phyloP scores from a whole-genome alignment of 1,284 basidiomycete genomes.

The Cryptococcus jaspeensis region DNA sequence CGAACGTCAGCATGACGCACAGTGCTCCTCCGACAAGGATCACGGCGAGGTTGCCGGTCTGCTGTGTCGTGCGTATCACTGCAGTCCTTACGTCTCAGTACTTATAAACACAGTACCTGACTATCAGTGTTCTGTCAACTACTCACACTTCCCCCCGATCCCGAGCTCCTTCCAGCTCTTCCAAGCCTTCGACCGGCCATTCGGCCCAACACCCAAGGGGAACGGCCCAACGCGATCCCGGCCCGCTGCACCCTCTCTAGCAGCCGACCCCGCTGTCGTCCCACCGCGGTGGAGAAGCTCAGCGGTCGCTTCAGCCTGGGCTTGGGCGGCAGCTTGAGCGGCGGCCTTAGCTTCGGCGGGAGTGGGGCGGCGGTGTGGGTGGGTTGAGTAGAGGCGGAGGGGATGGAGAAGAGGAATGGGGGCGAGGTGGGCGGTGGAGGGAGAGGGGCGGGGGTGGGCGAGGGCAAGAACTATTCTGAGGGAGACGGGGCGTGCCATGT shows the following conservation, averaged over 20 bases:
- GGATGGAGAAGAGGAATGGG: not conserved
- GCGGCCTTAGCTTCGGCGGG: not conserved
- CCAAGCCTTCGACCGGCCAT: conserved; percentile 55
- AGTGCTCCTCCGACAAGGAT: conserved; percentile 79
- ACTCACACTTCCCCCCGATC: conserved; percentile 75
- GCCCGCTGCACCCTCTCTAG: conserved; percentile 10
- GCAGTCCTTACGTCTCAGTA: not conserved
- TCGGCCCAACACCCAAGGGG: conserved; percentile 66
- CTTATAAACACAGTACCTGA: no score
- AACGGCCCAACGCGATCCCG: conserved; percentile 69
- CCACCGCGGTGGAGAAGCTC: conserved; percentile 32
- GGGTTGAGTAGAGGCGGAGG: conserved; percentile 10
- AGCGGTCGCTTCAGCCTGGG: conserved; percentile 14
- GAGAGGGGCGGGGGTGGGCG: no score
- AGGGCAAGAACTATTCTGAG: no score
- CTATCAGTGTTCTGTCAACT: no score
- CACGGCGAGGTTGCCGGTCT: conserved; percentile 76
- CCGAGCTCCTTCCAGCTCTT: conserved; percentile 74
- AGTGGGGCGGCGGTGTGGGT: not conserved
- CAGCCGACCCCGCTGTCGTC: conserved; percentile 17
- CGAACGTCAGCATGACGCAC: conserved; percentile 77
- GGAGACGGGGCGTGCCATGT: no score
- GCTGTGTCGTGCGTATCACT: conserved; percentile 77
- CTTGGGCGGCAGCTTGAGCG: not conserved
- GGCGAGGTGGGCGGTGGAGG: not conserved